These are phyloP conservation scores for Saccharum spontaneum DNA, from an alignment of 176 grass and related monocot species.

Conservation along the genomic window DNA sequence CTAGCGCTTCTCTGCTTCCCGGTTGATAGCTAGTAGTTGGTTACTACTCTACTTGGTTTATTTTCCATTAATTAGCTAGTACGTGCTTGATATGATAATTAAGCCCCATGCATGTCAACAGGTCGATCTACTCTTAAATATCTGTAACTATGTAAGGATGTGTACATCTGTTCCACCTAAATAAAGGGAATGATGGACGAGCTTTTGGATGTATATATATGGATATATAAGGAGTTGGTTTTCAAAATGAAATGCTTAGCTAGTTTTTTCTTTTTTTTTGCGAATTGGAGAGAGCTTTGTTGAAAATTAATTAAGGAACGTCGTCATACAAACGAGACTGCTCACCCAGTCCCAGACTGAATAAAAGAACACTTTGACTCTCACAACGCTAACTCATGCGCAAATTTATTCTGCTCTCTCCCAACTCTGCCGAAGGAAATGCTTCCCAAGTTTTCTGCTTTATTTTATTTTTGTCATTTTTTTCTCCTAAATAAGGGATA, in stretches of 20 bases:
- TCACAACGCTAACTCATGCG: too few relatives aligned
- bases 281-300: background rate
- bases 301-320: too few relatives aligned
- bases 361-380: too few relatives aligned
- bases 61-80: background rate
- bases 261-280: background rate
- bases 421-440: too few relatives aligned
- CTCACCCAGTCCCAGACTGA: too few relatives aligned
- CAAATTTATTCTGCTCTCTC: too few relatives aligned
- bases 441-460: background rate
- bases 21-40: background rate
- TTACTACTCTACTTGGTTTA: constrained; percentile 22
- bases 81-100: background rate
- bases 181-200: constrained; percentile 12
- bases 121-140: background rate
- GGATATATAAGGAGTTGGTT: background rate
- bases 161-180: constrained; percentile 14
- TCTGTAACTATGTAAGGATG: background rate
- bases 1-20: background rate
- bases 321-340: too few relatives aligned
- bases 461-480: background rate
- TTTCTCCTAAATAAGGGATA: background rate
- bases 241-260: background rate
- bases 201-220: background rate
- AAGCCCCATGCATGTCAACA: background rate